phyloP scores from a whole-genome alignment of 2,329 filamentous ascomycete species.

The Trichoderma sp. region DNA sequence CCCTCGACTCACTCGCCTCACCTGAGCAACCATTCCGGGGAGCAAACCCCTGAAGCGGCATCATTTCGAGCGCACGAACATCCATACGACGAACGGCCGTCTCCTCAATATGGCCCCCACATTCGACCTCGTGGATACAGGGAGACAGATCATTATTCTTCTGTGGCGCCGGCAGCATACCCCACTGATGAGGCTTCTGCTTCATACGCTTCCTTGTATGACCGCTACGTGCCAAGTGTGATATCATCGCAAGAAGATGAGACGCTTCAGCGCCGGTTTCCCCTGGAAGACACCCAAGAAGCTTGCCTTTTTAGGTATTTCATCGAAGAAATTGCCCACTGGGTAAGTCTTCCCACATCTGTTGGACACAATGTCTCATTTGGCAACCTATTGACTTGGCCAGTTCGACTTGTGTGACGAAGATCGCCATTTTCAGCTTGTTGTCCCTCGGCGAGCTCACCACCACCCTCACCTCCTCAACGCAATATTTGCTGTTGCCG shows the following conservation, averaged over 20 bases:
- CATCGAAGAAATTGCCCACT: slow-evolving; percentile 44
- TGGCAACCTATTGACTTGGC: slow-evolving; percentile 18
- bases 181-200: not conserved
- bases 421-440: slow-evolving; percentile 43
- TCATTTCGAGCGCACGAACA: not conserved
- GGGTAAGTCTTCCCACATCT: slow-evolving; percentile 34
- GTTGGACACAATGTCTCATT: not conserved
- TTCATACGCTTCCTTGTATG: slow-evolving; percentile 4
- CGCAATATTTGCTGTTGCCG: slow-evolving; percentile 45
- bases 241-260: slow-evolving; percentile 7
- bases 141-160: slow-evolving; percentile 1
- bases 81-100: not conserved
- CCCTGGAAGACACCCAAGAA: slow-evolving; percentile 40
- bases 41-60: not conserved
- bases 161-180: not conserved
- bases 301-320: slow-evolving; percentile 44
- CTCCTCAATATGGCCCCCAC: slow-evolving; percentile 7
- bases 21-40: not conserved
- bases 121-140: not conserved
- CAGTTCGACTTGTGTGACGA: slow-evolving; percentile 47
- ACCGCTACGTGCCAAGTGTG: slow-evolving; percentile 3
- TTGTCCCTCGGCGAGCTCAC: slow-evolving; percentile 40
- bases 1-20: not conserved
- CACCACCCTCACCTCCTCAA: slow-evolving; percentile 43
- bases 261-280: slow-evolving; percentile 31